A percentile compares a stretch with the other conserved stretches of the same genome.
phyloP scores from a whole-genome alignment of 202 grass and related monocot genomes.

The Eragrostis tef region DNA sequence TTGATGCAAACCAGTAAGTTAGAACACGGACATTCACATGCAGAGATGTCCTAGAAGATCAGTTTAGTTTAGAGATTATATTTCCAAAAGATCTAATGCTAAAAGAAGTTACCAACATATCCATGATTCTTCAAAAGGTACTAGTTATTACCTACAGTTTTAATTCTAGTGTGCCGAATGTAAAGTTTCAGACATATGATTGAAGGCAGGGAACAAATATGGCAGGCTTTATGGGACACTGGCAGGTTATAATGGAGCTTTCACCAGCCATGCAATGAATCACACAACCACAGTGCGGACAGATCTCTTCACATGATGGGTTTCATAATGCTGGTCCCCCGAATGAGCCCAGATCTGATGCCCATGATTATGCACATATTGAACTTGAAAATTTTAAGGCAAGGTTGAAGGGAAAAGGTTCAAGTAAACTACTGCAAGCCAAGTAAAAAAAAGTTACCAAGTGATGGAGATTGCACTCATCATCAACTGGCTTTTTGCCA shows the following conservation, averaged over 20 bases:
- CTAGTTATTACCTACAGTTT: neutral
- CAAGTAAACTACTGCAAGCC: constrained; percentile 34
- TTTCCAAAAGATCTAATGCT: constrained; percentile 13
- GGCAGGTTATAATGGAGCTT: constrained; percentile 59
- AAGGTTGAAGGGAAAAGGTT: constrained; percentile 7
- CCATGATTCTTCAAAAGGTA: constrained; percentile 14
- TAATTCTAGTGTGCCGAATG: constrained; percentile 19
- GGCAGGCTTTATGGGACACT: constrained; percentile 70
- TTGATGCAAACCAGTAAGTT: neutral
- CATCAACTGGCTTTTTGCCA: constrained; percentile 69
- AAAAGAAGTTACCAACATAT: constrained; percentile 19
- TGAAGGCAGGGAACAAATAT: constrained; percentile 53
- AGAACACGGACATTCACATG: neutral
- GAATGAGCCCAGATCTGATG: constrained; percentile 44
- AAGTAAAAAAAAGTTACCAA: constrained; percentile 59
- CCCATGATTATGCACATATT: constrained; percentile 58
- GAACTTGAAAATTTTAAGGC: constrained; percentile 37
- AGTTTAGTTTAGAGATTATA: constrained; percentile 3
- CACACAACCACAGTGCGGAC: constrained; percentile 51
- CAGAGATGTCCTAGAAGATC: neutral
- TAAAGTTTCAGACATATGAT: constrained; percentile 46
- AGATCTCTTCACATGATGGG: constrained; percentile 67
- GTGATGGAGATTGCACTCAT: constrained; percentile 83
- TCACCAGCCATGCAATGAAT: constrained; percentile 59
- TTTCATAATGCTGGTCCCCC: constrained; percentile 57